Conservation (phyloP, 768 basidiomycete genomes). For the Russula sp. region DNA sequence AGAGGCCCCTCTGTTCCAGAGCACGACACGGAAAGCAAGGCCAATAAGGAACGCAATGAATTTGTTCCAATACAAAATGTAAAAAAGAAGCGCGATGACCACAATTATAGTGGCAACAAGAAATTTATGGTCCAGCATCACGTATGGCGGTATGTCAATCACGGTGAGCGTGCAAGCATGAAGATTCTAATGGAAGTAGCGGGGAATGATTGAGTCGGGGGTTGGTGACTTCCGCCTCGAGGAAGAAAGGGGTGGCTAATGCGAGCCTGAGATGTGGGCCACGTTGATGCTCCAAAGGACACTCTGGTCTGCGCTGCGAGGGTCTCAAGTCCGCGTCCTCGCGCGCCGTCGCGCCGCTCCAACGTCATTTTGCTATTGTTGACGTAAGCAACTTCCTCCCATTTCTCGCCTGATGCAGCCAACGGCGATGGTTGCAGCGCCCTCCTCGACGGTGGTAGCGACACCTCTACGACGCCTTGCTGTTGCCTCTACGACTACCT, state of each 20-base stretch:
- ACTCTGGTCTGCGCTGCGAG: too few species aligned
- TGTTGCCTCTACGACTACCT: slow-evolving; percentile 64
- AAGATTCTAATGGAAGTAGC: not conserved
- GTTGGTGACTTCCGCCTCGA: not conserved
- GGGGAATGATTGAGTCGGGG: not conserved
- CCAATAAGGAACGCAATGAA: slow-evolving; percentile 65
- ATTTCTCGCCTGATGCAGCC: slow-evolving; percentile 15
- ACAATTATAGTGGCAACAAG: slow-evolving; percentile 57
- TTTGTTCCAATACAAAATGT: slow-evolving; percentile 90
- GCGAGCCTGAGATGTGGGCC: not conserved
- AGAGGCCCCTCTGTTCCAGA: slow-evolving; percentile 73
- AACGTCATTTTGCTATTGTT: not conserved
- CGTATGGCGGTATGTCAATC: not conserved
- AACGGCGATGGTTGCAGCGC: not conserved
- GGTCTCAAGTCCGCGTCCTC: too few species aligned
- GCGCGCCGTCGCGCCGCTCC: too few species aligned
- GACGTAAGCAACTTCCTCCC: not conserved
- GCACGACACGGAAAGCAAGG: slow-evolving; percentile 55
- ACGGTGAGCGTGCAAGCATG: not conserved
- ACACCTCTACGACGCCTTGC: slow-evolving; percentile 59
- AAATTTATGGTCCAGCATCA: slow-evolving; percentile 53
- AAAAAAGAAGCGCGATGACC: slow-evolving; percentile 50
- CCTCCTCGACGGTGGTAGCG: slow-evolving; percentile 26
- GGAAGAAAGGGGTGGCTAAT: not conserved
- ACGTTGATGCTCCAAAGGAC: too few species aligned